phyloP scores from a whole-genome alignment of 192 early-diverging fungal species.

The Rhizophagus sp. region DNA sequence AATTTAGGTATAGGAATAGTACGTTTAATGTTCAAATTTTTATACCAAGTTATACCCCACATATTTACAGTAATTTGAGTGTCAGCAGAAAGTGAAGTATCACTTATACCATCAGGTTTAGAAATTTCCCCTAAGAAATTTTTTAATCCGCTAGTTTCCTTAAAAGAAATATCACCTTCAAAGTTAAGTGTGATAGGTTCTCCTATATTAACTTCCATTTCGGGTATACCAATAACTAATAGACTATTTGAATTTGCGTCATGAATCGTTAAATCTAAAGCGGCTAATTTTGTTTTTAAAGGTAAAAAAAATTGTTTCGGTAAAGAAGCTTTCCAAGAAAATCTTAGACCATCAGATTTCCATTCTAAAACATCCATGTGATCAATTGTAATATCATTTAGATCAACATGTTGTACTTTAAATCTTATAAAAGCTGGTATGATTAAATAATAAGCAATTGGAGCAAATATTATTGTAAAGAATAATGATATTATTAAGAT shows the following conservation, averaged over 20 bases:
- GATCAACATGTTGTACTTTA: neutral
- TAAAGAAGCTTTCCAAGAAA: neutral
- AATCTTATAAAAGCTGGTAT: neutral
- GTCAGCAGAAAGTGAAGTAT: neutral
- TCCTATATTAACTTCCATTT: neutral
- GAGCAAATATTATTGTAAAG: neutral
- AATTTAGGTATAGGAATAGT: neutral
- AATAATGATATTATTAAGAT: neutral
- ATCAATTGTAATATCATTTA: neutral
- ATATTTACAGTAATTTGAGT: neutral
- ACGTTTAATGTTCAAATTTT: neutral
- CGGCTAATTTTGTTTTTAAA: neutral
- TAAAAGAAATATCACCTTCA: neutral
- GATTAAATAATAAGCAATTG: neutral
- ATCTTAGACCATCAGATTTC: neutral
- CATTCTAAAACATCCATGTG: neutral
- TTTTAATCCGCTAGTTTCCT: neutral
- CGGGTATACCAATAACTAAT: neutral
- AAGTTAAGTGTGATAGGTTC: neutral
- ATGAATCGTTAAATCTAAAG: neutral
- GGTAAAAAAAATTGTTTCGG: conserved; percentile 2
- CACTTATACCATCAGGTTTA: neutral
- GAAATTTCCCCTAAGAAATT: neutral
- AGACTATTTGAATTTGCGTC: neutral
- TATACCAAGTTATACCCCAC: conserved; percentile 5